Conservation (phyloP, 768 basidiomycete species). For the Russula earlei region DNA sequence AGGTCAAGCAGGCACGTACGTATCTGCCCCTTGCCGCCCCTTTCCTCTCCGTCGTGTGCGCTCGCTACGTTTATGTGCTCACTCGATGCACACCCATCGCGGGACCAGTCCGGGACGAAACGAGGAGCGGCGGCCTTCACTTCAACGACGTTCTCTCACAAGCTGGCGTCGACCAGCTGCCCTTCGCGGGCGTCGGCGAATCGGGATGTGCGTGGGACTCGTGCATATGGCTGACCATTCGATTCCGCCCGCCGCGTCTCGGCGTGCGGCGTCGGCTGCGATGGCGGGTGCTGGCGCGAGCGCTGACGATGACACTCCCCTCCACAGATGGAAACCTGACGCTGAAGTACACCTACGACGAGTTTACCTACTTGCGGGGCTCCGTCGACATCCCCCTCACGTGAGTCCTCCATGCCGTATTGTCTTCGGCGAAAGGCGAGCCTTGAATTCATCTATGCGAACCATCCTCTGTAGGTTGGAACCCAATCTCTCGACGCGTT, state of each 20-base stretch:
- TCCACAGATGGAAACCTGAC: constrained; percentile 23
- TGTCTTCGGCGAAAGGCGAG: neutral
- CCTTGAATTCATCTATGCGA: neutral
- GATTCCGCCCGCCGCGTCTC: no score
- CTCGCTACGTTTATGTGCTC: neutral
- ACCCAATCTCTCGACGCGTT: constrained; percentile 40
- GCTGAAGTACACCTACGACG: constrained; percentile 26
- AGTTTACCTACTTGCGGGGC: constrained; percentile 41
- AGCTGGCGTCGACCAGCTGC: constrained; percentile 18
- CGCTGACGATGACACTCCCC: neutral
- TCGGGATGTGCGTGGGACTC: constrained; percentile 24
- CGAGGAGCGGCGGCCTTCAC: constrained; percentile 26
- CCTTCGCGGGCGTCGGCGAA: constrained; percentile 24
- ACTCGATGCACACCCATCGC: neutral
- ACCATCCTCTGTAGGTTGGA: constrained; percentile 35
- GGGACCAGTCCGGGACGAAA: constrained; percentile 24
- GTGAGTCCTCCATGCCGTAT: constrained; percentile 33
- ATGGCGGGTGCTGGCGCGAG: neutral
- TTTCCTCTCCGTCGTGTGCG: neutral
- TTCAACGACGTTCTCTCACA: constrained; percentile 28
- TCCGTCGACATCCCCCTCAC: constrained; percentile 49
- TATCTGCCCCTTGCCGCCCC: neutral
- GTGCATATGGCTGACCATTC: neutral
- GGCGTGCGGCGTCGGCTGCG: no score
- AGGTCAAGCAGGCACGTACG: constrained; percentile 14